Evolutionary conservation across 306 rosid genomes (phyloP).

Genomic region (Neltuma alba): DNA sequence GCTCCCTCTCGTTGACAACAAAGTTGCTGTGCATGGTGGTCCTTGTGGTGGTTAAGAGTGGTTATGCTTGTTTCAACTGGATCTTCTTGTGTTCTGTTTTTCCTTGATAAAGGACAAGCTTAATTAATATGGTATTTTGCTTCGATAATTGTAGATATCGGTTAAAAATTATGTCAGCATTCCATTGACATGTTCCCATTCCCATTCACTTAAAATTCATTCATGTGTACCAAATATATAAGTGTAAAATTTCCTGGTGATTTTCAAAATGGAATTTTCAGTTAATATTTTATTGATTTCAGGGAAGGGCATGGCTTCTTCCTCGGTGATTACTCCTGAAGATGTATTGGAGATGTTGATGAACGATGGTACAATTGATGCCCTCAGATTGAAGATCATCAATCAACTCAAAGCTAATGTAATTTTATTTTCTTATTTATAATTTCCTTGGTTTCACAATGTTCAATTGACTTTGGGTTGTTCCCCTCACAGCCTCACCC

Average conservation of each 20-base stretch:
- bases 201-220: too few species aligned
- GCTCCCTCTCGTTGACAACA: too few species aligned
- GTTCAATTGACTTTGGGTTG: not conserved
- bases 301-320: conserved; percentile 50
- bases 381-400: conserved; percentile 94
- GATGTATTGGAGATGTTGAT: conserved; percentile 85
- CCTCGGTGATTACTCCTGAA: conserved; percentile 69
- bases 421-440: conserved; percentile 2
- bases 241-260: not conserved
- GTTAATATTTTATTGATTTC: not conserved
- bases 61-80: too few species aligned
- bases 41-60: too few species aligned
- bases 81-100: too few species aligned
- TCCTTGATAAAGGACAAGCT: too few species aligned
- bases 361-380: conserved; percentile 95
- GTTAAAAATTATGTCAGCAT: too few species aligned
- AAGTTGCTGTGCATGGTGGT: too few species aligned
- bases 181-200: too few species aligned
- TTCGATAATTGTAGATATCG: too few species aligned
- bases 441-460: not conserved
- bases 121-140: too few species aligned
- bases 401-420: conserved; percentile 98
- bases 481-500: not conserved
- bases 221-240: too few species aligned
- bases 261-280: not conserved